phyloP scores from a whole-genome alignment of 202 grass and related monocot species.

The Setaria viridis region DNA sequence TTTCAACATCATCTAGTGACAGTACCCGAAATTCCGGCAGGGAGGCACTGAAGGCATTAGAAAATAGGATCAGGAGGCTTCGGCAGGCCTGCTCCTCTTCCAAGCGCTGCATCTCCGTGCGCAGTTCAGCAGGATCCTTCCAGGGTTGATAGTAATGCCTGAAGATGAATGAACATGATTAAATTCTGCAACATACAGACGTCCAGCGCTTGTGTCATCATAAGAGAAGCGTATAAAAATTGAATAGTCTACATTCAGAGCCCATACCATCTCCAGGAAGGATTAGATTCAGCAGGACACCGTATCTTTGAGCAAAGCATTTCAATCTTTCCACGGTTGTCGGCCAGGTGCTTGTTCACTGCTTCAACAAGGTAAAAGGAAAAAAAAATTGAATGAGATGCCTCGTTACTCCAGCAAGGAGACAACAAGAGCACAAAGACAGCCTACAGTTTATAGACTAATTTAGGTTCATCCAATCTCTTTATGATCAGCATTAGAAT shows the following conservation, averaged over 20 bases:
- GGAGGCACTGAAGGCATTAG: slow-evolving; percentile 53
- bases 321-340: slow-evolving; percentile 51
- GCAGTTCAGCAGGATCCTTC: slow-evolving; percentile 53
- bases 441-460: not conserved
- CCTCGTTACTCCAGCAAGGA: slow-evolving; percentile 18
- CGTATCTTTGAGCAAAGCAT: slow-evolving; percentile 68
- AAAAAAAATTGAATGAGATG: not conserved
- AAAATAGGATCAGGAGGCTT: slow-evolving; percentile 71
- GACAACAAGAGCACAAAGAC: slow-evolving; percentile 10
- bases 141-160: slow-evolving; percentile 89
- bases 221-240: slow-evolving; percentile 4
- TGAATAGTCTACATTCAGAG: not conserved
- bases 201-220: not conserved
- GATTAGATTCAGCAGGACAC: slow-evolving; percentile 67
- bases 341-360: slow-evolving; percentile 53
- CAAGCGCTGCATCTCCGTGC: slow-evolving; percentile 55
- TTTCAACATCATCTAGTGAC: slow-evolving; percentile 50
- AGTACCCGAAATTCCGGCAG: slow-evolving; percentile 38
- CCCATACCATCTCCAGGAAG: slow-evolving; percentile 86
- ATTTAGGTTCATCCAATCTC: not conserved
- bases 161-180: slow-evolving; percentile 29
- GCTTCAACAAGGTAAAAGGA: slow-evolving; percentile 33
- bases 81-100: slow-evolving; percentile 81
- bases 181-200: not conserved
- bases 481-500: slow-evolving; percentile 25